These are phyloP conservation scores for Gillenia trifoliata DNA, from an alignment of 306 rosid genomes.

Conservation along the genomic window DNA sequence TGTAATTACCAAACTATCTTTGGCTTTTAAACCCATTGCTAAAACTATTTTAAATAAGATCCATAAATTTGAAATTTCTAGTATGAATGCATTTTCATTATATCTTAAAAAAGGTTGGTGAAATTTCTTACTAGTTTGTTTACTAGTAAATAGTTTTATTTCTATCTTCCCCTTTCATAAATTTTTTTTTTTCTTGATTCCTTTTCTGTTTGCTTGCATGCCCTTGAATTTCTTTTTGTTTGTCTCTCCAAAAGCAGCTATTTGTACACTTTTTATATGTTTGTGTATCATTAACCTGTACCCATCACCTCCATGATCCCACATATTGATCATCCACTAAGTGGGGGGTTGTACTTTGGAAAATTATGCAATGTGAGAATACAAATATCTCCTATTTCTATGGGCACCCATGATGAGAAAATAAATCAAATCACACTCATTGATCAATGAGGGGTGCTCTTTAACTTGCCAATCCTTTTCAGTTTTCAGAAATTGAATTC, in stretches of 20 bases:
- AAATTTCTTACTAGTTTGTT: background rate
- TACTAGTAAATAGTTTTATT: background rate
- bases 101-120: background rate
- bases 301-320: conserved; percentile 11
- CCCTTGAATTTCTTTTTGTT: conserved; percentile 3
- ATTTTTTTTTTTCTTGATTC: background rate
- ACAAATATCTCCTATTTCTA: background rate
- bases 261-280: conserved; percentile 6
- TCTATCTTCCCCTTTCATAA: background rate
- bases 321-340: conserved; percentile 1
- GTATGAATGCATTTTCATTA: background rate
- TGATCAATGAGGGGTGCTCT: background rate
- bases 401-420: background rate
- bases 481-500: background rate
- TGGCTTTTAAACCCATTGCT: background rate
- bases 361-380: background rate
- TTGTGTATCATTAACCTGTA: background rate
- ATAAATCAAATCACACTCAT: background rate
- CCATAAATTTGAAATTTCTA: background rate
- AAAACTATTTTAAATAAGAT: background rate
- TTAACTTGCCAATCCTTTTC: background rate
- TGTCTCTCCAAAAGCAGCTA: conserved; percentile 25
- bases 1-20: background rate
- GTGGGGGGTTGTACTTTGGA: background rate
- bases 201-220: background rate